Evolutionary conservation across 108 stramenopile species (phyloP).

Genomic region (Cylindrotheca closterium): DNA sequence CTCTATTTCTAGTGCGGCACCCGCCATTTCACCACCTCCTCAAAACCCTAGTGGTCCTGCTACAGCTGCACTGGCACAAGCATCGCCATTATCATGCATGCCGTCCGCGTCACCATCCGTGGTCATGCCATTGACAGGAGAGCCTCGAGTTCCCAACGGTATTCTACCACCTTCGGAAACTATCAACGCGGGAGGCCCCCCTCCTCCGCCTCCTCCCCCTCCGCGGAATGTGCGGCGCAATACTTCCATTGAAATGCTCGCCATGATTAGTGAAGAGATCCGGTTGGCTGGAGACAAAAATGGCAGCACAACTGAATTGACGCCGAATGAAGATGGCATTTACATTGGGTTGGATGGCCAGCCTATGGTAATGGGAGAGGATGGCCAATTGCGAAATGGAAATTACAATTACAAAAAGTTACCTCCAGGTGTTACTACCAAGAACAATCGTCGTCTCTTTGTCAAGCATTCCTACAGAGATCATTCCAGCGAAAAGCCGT

Average conservation of each 20-base stretch:
- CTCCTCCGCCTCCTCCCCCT: too few relatives aligned
- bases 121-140: too few relatives aligned
- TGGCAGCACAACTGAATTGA: not conserved
- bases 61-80: not conserved
- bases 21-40: too few relatives aligned
- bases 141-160: too few relatives aligned
- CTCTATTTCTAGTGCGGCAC: not conserved
- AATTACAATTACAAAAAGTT: slow-evolving; percentile 46
- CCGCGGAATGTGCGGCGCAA: not conserved
- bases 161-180: too few relatives aligned
- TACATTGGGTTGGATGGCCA: not conserved
- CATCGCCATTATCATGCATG: too few relatives aligned
- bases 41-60: not conserved
- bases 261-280: slow-evolving; percentile 44
- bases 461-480: slow-evolving; percentile 42
- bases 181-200: too few relatives aligned
- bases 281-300: slow-evolving; percentile 7
- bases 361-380: not conserved
- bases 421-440: slow-evolving; percentile 41
- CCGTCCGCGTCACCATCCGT: too few relatives aligned
- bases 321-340: not conserved
- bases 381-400: slow-evolving; percentile 6
- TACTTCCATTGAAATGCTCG: slow-evolving; percentile 47
- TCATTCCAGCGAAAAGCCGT: slow-evolving; percentile 31
- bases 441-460: slow-evolving; percentile 45